Evolutionary conservation across 208 protist species (phyloP).

Genomic region (Crithidia brevicula): DNA sequence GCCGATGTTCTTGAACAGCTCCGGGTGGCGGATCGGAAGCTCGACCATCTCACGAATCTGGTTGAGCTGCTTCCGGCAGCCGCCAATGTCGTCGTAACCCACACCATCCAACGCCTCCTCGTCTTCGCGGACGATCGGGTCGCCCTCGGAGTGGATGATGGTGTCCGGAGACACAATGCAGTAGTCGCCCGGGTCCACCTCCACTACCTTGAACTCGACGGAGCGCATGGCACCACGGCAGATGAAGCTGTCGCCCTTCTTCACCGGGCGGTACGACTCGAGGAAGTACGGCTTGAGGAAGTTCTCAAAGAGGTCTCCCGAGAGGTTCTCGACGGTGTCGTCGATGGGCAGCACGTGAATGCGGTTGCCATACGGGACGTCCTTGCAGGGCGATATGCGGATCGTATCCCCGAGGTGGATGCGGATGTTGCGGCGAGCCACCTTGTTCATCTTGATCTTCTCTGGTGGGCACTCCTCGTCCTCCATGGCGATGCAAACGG

Average conservation of each 20-base stretch:
- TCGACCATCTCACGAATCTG: constrained; percentile 99
- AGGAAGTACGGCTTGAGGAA: constrained; percentile 99
- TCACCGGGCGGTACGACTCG: constrained; percentile 99
- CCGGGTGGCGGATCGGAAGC: constrained; percentile 99
- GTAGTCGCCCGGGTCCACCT: constrained; percentile 97
- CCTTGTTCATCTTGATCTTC: constrained; percentile 99
- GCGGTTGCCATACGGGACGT: constrained; percentile 98
- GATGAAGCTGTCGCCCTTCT: constrained; percentile 99
- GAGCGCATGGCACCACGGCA: constrained; percentile 97
- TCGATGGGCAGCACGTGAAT: constrained; percentile 99
- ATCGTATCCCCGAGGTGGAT: constrained; percentile 99
- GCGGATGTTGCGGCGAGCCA: constrained; percentile 98
- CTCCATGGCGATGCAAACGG: constrained; percentile 97
- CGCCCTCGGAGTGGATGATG: constrained; percentile 99
- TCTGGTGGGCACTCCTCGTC: constrained; percentile 94
- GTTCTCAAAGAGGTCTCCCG: constrained; percentile 99
- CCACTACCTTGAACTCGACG: constrained; percentile 99
- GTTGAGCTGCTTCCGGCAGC: constrained; percentile 98
- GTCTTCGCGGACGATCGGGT: constrained; percentile 99
- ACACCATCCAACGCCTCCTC: constrained; percentile 96
- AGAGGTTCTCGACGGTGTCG: constrained; percentile 99
- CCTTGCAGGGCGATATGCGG: constrained; percentile 94
- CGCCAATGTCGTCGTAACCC: constrained; percentile 99
- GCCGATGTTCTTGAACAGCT: constrained; percentile 99
- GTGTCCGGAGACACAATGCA: constrained; percentile 99